Conservation (phyloP, 2,329 filamentous ascomycete genomes). For the Calonectria pseudoreteaudii region DNA sequence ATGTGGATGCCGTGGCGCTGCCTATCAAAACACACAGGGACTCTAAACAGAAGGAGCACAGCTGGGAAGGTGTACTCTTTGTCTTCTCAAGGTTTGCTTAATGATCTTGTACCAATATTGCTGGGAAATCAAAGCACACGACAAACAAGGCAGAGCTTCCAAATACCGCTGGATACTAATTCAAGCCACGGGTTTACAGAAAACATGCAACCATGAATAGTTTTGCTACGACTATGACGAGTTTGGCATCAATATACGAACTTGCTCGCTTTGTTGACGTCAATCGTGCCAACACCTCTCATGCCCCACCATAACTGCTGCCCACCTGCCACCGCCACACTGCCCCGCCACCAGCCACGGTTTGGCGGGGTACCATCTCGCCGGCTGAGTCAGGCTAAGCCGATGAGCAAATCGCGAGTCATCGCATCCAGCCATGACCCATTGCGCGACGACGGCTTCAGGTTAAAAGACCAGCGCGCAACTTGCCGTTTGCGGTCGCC, state of each 20-base stretch:
- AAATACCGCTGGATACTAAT: neutral
- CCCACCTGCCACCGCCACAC: neutral
- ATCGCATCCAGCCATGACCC: conserved; percentile 30
- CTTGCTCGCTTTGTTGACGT: neutral
- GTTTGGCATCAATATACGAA: neutral
- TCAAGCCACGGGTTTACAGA: neutral
- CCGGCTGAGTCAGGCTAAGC: conserved; percentile 14
- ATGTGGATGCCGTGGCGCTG: neutral
- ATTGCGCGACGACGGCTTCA: conserved; percentile 17
- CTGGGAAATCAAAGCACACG: neutral
- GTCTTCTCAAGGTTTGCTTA: too few relatives aligned
- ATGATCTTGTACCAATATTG: neutral
- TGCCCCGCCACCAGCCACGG: conserved; percentile 1
- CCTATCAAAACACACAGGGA: neutral
- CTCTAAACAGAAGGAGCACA: neutral
- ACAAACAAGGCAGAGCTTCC: neutral
- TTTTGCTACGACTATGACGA: neutral
- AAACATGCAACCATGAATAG: neutral
- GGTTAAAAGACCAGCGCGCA: conserved; percentile 9
- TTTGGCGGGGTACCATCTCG: neutral
- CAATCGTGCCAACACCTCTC: neutral
- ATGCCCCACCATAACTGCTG: neutral
- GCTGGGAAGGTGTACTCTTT: neutral
- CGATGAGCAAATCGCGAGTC: conserved; percentile 2
- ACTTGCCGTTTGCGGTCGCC: conserved; percentile 21